Base-by-base conservation (phyloP, 1,139 yeast genomes). In the Taphrina deformans region DNA sequence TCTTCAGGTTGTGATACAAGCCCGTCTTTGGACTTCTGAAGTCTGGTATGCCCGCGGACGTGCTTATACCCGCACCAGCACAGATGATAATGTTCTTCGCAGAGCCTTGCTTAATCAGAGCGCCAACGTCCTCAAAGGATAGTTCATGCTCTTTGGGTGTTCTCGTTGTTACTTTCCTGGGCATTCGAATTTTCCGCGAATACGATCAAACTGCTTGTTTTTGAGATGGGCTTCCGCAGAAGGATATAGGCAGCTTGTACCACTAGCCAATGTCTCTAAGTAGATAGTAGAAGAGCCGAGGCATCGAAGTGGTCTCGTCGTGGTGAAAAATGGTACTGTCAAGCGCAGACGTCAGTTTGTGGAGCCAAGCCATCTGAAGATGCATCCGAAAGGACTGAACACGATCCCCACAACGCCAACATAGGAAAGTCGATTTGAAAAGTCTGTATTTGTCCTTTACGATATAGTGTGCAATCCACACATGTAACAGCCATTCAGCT, bases 21-120 rank as follows among this genome's bases (percentile, higher is more conserved):
- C 99, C 99, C 0, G 98, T 92, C 59, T 85, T 83, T 0, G 98
- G 97, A 21, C 96, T 86, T 70, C 98, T 80, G 74, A 93, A 93
- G 73, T 93, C 98, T 0, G 98, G 99, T 55, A 92, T 92, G 0
- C 98, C 98, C 38, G 96, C 92, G 16, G 66, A 26, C 1, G 88
- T 92, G 3, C 97, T 89, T 55, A 90, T 85, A 0, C 99, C 99
- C 0, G 99, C 99, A 0, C 98, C 98, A 14, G 85, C 87, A 77
- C 69, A 69, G 41, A 69, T 69, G 44, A 68, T 69, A 24, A 69
- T 66, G 26, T 67, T 66, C 23, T 53, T 51, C 23, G 52, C 21
- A 12, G 45, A 38, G 10, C 58, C 58, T 14, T 35, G 29, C 35
- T 53, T 35, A 14, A 53, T 35, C 9, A 40, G 18, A 9, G 45